These are phyloP conservation scores for Pichia cactophila DNA, from an alignment of 1,139 yeast genomes.

Conservation along the genomic window DNA sequence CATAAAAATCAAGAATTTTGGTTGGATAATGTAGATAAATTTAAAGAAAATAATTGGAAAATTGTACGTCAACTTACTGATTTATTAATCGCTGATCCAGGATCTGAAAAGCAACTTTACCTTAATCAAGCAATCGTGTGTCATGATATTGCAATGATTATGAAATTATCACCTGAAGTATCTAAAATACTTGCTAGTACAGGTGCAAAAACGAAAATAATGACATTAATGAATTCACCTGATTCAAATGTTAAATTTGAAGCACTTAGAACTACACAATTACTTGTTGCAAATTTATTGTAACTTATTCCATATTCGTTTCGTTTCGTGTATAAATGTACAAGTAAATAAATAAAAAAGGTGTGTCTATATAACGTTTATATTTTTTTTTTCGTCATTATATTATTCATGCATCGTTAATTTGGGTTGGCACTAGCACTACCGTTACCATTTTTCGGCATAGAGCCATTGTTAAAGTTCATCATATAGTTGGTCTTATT, in stretches of 20 bases:
- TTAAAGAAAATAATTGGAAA: conserved; percentile 73
- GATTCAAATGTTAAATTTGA: conserved; percentile 89
- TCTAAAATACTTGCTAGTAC: conserved; percentile 40
- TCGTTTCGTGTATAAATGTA: neutral
- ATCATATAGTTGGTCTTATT: conserved; percentile 9
- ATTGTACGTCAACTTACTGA: conserved; percentile 50
- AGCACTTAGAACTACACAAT: conserved; percentile 90
- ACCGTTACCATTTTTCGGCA: no score
- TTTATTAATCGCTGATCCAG: conserved; percentile 31
- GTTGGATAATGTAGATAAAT: conserved; percentile 70
- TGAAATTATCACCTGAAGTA: conserved; percentile 56
- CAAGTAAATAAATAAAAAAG: neutral
- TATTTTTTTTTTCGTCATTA: neutral
- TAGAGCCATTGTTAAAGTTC: conserved; percentile 1
- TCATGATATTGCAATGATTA: conserved; percentile 69
- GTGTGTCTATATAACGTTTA: neutral
- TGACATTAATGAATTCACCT: conserved; percentile 76
- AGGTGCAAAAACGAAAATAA: conserved; percentile 66
- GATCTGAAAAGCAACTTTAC: conserved; percentile 25
- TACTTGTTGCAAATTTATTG: conserved; percentile 62
- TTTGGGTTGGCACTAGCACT: neutral
- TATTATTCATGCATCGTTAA: neutral
- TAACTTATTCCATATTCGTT: neutral
- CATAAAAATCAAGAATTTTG: conserved; percentile 85
- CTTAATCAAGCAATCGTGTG: conserved; percentile 50